Evolutionary conservation across 2,329 filamentous ascomycete genomes (phyloP), one percentile per base, ranked within the genome.

Genomic region (Paraphoma sp.): DNA sequence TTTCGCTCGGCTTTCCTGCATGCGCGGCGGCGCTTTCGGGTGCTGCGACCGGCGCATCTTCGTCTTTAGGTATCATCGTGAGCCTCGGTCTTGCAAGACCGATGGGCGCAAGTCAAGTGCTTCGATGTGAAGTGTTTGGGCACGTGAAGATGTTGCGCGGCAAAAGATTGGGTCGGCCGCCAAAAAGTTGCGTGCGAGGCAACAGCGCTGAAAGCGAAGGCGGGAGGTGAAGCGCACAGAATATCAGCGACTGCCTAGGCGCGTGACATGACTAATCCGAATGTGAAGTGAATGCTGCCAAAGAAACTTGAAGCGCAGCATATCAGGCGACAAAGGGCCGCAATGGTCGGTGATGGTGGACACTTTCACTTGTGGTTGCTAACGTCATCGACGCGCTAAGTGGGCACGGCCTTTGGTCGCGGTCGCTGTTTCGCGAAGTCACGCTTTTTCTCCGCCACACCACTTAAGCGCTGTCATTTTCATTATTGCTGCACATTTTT

Each of bases 21-120:
- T 50, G 47, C 30, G 56, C 54, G 42, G 54, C 50, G 23, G 54
- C 48, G 41, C 59, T 41, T 23, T 51, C 54, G 12, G 65, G 62
- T 36, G 57, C 53, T n/a, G 49, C 55, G 18, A 50, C 48, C 17
- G 53, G 42, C 49, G 59, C 50, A 53, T 47, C 43, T 1, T 56
- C 58, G 14, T 57, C 41, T 28, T 59, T 43, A 7, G 48, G 45
- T 14, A 59, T 45, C 65, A 70, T 69, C 1, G 30, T 51, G 9
- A 11, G 23, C 33, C 14, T 14, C 9, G 14, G 33, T 36, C 33
- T 14, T 10, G 33, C 7, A 14, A 14, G 33, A 36, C 33, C 33
- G 33, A 36, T 36, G 33, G 33, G 33, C 33, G 33, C 33, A 36
- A n/a, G 4, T 7, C 10, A 5, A 29, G 23, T 42, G 9, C 23